A percentile compares a stretch with the other conserved stretches of the same genome.
Evolutionary conservation across 2,329 filamentous ascomycete species (phyloP).

Genomic region (Rhinocladiella similis): DNA sequence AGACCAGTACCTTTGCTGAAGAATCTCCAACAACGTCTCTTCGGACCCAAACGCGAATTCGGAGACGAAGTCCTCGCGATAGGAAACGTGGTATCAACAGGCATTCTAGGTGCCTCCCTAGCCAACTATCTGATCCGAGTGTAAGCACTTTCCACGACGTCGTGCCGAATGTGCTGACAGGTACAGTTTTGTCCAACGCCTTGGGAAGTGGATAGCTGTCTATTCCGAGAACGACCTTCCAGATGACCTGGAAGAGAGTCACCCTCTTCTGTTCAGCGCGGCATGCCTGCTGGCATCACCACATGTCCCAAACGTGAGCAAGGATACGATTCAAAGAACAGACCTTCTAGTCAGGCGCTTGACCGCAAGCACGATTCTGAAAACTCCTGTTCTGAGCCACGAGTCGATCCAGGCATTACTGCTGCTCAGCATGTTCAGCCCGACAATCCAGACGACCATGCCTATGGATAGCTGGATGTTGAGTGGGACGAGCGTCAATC

Average conservation of each 20-base stretch:
- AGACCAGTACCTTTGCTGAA: neutral
- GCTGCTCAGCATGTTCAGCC: neutral
- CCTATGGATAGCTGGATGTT: neutral
- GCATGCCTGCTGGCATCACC: neutral
- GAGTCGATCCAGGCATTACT: neutral
- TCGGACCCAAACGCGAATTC: neutral
- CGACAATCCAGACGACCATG: neutral
- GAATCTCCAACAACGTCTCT: neutral
- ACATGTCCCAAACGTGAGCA: neutral
- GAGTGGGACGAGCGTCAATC: neutral
- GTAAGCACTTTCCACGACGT: neutral
- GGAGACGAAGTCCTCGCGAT: neutral
- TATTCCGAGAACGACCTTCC: neutral
- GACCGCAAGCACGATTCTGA: neutral
- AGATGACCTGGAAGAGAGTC: neutral
- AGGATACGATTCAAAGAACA: neutral
- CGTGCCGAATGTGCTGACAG: neutral
- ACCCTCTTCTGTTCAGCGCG: neutral
- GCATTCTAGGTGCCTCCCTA: neutral
- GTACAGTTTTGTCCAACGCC: neutral
- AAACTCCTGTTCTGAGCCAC: neutral
- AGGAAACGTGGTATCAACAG: neutral
- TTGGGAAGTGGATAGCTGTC: neutral
- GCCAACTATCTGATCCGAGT: neutral
- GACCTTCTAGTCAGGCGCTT: neutral